Conservation (phyloP, 495 filamentous ascomycete genomes). For the Sordaria brevicollis region DNA sequence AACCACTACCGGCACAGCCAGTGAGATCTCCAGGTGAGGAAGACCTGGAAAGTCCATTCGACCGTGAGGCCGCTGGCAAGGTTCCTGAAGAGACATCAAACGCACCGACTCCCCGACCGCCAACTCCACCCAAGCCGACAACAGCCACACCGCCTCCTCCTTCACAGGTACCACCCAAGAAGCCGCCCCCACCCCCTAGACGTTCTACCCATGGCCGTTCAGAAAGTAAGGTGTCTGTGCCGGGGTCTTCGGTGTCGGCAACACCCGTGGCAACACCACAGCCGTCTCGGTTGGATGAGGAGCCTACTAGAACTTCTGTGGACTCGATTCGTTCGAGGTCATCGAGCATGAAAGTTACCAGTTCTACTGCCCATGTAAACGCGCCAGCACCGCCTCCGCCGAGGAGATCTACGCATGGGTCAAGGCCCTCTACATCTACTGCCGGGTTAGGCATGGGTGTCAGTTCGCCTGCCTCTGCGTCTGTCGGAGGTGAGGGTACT, state of each 20-base stretch:
- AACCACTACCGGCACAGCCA: conserved; percentile 35
- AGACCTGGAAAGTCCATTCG: conserved; percentile 29
- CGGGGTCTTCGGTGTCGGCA: conserved; percentile 10
- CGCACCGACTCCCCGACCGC: conserved; percentile 17
- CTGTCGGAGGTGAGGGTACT: conserved; percentile 1
- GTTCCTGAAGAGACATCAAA: conserved; percentile 24
- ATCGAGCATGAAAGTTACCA: conserved; percentile 25
- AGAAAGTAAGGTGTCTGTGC: conserved; percentile 25
- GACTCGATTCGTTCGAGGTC: conserved; percentile 34
- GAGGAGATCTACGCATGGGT: conserved; percentile 24
- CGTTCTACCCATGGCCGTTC: conserved; percentile 31
- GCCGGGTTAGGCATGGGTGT: neutral
- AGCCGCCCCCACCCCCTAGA: conserved; percentile 39
- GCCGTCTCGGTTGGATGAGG: conserved; percentile 20
- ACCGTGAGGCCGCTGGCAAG: conserved; percentile 36
- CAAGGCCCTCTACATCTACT: conserved; percentile 14
- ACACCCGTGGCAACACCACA: conserved; percentile 1
- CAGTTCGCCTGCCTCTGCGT: conserved; percentile 3
- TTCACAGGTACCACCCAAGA: conserved; percentile 15
- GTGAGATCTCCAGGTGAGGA: conserved; percentile 30
- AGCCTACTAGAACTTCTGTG: conserved; percentile 28
- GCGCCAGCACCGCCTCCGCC: conserved; percentile 36
- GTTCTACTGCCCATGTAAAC: conserved; percentile 3
- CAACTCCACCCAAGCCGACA: conserved; percentile 22
- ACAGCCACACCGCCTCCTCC: conserved; percentile 2